Percentiles rank a stretch among this genome's conserved stretches.
Conservation (phyloP, 257 asterid genomes). For the Nemophila menziesii region DNA sequence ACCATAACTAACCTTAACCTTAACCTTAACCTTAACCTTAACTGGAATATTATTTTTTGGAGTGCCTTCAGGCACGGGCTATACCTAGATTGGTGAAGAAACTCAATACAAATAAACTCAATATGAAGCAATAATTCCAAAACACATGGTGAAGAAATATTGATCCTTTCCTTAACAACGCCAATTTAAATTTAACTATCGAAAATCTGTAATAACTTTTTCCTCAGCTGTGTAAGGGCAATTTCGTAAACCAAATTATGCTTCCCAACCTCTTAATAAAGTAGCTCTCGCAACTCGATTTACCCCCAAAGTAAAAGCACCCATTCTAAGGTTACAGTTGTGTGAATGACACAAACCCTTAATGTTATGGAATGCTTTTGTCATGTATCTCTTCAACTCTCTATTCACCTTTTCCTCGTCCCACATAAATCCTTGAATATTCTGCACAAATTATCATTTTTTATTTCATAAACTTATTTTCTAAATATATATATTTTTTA, state of each 20-base stretch:
- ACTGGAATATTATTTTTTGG: no score
- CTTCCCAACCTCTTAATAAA: slow-evolving; percentile 76
- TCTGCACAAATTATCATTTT: slow-evolving; percentile 45
- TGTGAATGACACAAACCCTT: slow-evolving; percentile 55
- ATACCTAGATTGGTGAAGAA: no score
- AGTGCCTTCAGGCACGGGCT: no score
- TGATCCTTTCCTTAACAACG: neutral
- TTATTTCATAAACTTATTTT: no score
- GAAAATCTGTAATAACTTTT: no score
- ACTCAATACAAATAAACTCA: no score
- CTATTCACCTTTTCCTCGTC: slow-evolving; percentile 66
- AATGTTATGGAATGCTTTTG: slow-evolving; percentile 52
- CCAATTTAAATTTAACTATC: no score
- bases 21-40: no score
- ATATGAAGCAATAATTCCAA: neutral
- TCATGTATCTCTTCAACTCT: slow-evolving; percentile 70
- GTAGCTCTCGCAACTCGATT: slow-evolving; percentile 86
- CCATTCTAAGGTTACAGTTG: slow-evolving; percentile 81
- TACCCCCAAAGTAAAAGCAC: slow-evolving; percentile 76
- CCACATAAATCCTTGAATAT: slow-evolving; percentile 92
- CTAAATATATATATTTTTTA: no score
- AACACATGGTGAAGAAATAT: neutral
- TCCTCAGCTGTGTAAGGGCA: neutral
- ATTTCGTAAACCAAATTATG: slow-evolving; percentile 16
- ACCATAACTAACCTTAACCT: no score